These are phyloP conservation scores for Eutypella sp. DNA, from an alignment of 2,329 filamentous ascomycete species.

Conservation along the genomic window DNA sequence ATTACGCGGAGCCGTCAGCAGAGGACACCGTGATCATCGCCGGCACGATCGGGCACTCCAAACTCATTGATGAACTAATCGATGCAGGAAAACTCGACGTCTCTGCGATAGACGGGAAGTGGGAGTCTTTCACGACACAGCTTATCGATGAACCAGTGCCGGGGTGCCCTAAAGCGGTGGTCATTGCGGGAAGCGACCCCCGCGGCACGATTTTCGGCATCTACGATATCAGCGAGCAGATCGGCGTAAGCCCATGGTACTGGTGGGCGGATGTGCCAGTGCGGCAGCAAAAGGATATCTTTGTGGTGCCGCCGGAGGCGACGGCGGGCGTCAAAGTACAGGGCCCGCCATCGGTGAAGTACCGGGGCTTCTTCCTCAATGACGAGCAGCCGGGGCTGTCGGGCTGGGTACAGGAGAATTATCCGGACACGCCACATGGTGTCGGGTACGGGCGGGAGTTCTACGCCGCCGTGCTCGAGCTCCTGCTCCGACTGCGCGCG, in stretches of 20 bases:
- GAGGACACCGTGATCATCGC: conserved; percentile 58
- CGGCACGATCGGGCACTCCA: conserved; percentile 62
- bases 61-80: conserved; percentile 55
- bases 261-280: conserved; percentile 61
- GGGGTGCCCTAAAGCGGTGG: conserved; percentile 53
- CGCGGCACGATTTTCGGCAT: conserved; percentile 59
- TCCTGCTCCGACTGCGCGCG: conserved; percentile 62
- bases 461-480: conserved; percentile 65
- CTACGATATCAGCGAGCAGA: conserved; percentile 68
- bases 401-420: conserved; percentile 52
- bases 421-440: conserved; percentile 38
- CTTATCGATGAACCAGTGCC: conserved; percentile 53
- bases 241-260: conserved; percentile 67
- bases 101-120: conserved; percentile 53
- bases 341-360: conserved; percentile 58
- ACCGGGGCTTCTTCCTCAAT: conserved; percentile 66
- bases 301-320: conserved; percentile 49
- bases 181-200: conserved; percentile 62
- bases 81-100: conserved; percentile 52
- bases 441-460: conserved; percentile 55
- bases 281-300: conserved; percentile 47
- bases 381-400: conserved; percentile 65
- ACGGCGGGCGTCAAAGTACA: conserved; percentile 51
- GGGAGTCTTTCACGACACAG: conserved; percentile 63
- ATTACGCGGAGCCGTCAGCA: conserved; percentile 35